These are phyloP conservation scores for Alternaria gansuensis DNA, from an alignment of 2,329 filamentous ascomycete species.

Conservation along the genomic window DNA sequence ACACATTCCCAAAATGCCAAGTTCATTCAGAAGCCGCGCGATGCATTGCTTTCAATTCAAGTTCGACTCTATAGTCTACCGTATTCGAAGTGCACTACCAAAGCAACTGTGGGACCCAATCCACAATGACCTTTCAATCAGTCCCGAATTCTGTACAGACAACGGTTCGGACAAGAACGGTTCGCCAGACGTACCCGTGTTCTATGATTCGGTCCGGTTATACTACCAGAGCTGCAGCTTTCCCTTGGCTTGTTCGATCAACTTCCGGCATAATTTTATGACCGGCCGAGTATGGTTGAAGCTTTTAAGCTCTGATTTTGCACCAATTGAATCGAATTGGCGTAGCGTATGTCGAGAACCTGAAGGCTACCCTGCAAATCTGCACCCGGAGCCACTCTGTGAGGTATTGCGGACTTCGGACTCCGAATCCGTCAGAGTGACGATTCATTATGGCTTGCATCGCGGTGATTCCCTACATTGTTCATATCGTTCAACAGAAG, in stretches of 20 bases:
- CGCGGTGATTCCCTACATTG: slow-evolving; percentile 6
- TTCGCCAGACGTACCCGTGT: not conserved
- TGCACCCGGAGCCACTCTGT: not conserved
- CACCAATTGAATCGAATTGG: too few species aligned
- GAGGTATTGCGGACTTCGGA: not conserved
- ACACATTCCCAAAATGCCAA: not conserved
- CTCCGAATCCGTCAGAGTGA: not conserved
- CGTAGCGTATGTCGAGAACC: not conserved
- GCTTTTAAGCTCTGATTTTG: not conserved
- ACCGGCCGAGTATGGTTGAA: not conserved
- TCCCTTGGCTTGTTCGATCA: not conserved
- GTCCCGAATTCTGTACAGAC: not conserved
- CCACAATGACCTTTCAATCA: not conserved
- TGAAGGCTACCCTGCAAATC: not conserved
- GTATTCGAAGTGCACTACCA: not conserved
- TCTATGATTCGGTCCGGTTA: too few species aligned
- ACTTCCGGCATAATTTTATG: not conserved
- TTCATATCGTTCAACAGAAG: not conserved
- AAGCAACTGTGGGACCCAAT: not conserved
- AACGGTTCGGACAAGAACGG: not conserved
- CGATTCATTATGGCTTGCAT: not conserved
- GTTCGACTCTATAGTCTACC: not conserved
- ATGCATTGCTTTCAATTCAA: slow-evolving; percentile 4
- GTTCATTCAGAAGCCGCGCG: not conserved
- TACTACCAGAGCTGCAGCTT: not conserved